These are phyloP conservation scores for Allomyces macrogynus DNA, from an alignment of 192 early-diverging fungal species.

Conservation along the genomic window DNA sequence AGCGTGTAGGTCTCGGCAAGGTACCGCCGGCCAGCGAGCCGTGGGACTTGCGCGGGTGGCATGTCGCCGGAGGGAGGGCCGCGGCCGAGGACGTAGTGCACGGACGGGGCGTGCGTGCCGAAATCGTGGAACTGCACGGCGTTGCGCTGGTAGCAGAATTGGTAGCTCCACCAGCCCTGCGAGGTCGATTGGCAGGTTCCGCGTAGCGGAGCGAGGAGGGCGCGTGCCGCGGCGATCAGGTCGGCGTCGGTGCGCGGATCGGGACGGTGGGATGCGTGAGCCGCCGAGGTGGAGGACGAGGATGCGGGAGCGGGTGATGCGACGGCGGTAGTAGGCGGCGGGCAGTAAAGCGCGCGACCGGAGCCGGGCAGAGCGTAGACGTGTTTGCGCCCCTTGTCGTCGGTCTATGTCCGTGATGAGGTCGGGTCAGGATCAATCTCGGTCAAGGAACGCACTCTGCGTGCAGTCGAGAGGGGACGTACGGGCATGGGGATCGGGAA, in stretches of 20 bases:
- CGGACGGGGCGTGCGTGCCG: background rate
- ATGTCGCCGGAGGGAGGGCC: background rate
- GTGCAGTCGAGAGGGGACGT: too few species aligned
- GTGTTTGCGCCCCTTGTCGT: too few species aligned
- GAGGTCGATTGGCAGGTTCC: background rate
- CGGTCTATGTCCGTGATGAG: too few species aligned
- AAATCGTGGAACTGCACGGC: background rate
- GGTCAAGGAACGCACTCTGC: too few species aligned
- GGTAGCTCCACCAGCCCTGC: background rate
- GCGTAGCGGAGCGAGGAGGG: background rate
- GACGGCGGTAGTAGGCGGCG: too few species aligned
- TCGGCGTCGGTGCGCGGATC: background rate
- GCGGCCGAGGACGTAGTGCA: background rate
- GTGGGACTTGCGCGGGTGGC: too few species aligned
- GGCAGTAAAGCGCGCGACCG: too few species aligned
- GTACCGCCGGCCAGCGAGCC: background rate
- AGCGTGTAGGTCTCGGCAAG: background rate
- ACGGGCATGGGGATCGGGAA: too few species aligned
- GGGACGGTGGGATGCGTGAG: background rate
- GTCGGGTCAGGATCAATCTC: too few species aligned
- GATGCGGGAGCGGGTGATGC: too few species aligned
- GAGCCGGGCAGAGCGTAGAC: too few species aligned
- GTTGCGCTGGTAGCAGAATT: background rate
- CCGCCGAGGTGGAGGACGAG: too few species aligned
- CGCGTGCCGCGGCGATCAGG: background rate